phyloP scores from a whole-genome alignment of 495 filamentous ascomycete species.

The Xylaria grammica region DNA sequence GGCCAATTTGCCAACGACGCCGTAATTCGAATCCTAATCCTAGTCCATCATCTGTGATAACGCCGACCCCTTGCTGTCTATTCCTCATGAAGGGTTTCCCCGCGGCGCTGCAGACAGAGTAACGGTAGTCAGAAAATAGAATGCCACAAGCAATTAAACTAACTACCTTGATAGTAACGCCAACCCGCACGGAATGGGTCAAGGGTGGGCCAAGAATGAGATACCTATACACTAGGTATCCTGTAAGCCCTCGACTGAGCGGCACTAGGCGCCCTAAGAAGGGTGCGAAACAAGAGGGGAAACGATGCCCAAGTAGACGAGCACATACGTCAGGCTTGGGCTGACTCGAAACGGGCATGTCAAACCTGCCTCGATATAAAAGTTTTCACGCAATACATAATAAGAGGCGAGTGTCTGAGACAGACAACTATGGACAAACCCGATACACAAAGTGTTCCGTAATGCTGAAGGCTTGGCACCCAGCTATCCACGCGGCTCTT shows the following conservation, averaged over 20 bases:
- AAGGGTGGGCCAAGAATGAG: conserved; percentile 7
- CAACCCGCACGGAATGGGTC: not conserved
- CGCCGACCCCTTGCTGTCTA: not conserved
- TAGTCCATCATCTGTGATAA: not conserved
- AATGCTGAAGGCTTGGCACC: conserved; percentile 8
- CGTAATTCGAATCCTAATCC: not conserved
- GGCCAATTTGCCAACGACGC: not conserved
- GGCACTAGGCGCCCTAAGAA: conserved; percentile 11
- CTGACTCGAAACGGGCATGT: not conserved
- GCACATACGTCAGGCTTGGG: conserved; percentile 4
- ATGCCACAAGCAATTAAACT: not conserved
- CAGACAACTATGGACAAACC: conserved; percentile 12
- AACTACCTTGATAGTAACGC: not conserved
- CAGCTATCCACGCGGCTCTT: conserved; percentile 1
- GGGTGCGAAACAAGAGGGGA: not conserved
- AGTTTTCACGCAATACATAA: not conserved
- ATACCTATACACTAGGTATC: not conserved
- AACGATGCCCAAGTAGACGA: conserved; percentile 4
- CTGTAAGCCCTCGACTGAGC: not conserved
- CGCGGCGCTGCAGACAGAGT: not conserved
- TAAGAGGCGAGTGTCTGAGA: conserved; percentile 10
- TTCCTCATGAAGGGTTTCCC: not conserved
- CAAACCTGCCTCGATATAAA: not conserved
- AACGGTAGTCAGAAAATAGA: not conserved
- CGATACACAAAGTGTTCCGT: conserved; percentile 22